Evolutionary conservation across 805 yeast genomes (phyloP), one percentile per base, ranked within the genome.

Genomic region (Candida koratica): DNA sequence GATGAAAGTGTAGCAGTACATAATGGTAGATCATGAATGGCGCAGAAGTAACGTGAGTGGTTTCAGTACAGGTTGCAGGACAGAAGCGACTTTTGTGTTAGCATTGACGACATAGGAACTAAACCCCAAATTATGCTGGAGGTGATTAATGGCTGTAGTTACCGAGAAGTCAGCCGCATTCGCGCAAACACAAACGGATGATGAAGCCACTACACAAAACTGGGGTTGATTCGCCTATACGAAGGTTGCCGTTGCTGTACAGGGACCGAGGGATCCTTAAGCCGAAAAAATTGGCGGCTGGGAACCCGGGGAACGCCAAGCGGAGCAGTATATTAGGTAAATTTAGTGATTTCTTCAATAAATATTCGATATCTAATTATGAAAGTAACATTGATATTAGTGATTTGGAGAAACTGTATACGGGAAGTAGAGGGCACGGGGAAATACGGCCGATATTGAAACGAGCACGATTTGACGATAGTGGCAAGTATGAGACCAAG

Each of bases 191-290:
- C 24, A 20, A n/a, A n/a, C n/a, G n/a, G n/a, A n/a, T n/a, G n/a
- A 27, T 27, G 30, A 27, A 14, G 17, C 30, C 30, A 14, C 17
- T 16, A 16, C 16, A 18, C 6, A 6, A 24, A 5, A 24, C 11
- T n/a, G 26, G 5, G 6, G 16, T 27, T 9, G 34, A 32, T 7
- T 33, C 37, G 11, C 37, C 37, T 19, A 34, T 34, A n/a, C 26
- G 20, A 14, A 24, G 25, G 3, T 13, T 32, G 17, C 28, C 28
- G 10, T 14, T 14, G 17, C 14, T n/a, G 8, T 26, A 33, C n/a
- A 33, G n/a, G 16, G 40, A 39, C 7, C 18, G 42, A 27, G 47
- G 47, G 6, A 44, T 44, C 5, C 22, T 44, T 4, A 44, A 44
- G 24, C 48, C 43, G 3, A 33, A 35, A 15, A 24, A 14, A 14